Evolutionary conservation across 1,139 yeast species (phyloP).

Genomic region (Pichia sp.): DNA sequence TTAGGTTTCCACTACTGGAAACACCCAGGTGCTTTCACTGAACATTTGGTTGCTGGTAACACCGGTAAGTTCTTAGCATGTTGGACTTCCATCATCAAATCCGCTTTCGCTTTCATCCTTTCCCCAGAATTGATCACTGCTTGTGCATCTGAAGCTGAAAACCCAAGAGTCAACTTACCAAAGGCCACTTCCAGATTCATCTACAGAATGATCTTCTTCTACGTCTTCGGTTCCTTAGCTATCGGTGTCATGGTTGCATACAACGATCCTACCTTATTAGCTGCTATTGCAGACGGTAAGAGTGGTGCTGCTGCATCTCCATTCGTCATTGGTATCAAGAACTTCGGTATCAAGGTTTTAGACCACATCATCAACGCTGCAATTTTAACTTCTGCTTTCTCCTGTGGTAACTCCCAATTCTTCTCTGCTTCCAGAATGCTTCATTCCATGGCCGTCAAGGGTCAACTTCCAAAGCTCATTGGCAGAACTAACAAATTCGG

Average conservation of each 20-base stretch:
- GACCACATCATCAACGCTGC: slow-evolving; percentile 42
- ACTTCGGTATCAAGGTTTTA: slow-evolving; percentile 34
- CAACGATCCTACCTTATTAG: slow-evolving; percentile 18
- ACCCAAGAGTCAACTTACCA: slow-evolving; percentile 45
- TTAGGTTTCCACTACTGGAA: slow-evolving; percentile 41
- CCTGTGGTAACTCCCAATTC: slow-evolving; percentile 41
- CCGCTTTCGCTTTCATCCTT: slow-evolving; percentile 70
- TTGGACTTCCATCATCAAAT: slow-evolving; percentile 63
- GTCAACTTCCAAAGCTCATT: slow-evolving; percentile 49
- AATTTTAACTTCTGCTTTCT: slow-evolving; percentile 42
- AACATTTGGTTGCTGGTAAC: slow-evolving; percentile 44
- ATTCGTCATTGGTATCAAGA: slow-evolving; percentile 48
- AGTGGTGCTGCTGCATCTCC: slow-evolving; percentile 45
- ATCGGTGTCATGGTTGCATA: slow-evolving; percentile 37
- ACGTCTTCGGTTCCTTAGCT: slow-evolving; percentile 44
- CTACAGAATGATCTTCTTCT: slow-evolving; percentile 48
- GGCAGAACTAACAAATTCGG: slow-evolving; percentile 41
- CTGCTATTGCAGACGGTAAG: slow-evolving; percentile 15
- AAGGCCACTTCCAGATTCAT: slow-evolving; percentile 46
- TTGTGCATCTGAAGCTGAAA: slow-evolving; percentile 43
- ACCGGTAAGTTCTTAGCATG: slow-evolving; percentile 75
- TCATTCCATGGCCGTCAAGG: slow-evolving; percentile 40
- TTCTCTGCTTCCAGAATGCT: slow-evolving; percentile 40
- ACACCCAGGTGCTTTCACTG: slow-evolving; percentile 35
- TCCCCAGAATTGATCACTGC: slow-evolving; percentile 35